Base-by-base conservation (phyloP, 495 filamentous ascomycete species). In the Umbilicaria muhlenbergii region DNA sequence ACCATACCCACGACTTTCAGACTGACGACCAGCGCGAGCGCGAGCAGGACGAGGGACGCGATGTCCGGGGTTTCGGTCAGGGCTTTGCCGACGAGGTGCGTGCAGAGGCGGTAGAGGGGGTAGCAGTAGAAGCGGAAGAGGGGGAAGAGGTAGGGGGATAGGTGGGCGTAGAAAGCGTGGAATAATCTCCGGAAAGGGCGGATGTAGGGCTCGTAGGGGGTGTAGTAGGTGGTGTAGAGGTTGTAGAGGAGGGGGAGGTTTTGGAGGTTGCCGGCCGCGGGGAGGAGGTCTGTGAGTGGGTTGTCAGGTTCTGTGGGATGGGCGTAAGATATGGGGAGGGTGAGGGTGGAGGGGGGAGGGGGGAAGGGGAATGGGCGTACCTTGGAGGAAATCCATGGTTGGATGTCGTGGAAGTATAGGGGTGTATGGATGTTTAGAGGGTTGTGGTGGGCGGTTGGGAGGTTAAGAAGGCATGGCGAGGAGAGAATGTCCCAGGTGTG, bases 1-100 rank as follows among this genome's bases (percentile, higher is more conserved):
- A 80, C 59, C 56, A 77, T 75, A 53, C 76, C 62, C n/a, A 91
- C 59, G 42, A 86, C 52, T 54, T 79, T 73, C 46, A 88, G 58
- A 14, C 72, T 71, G 38, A 85, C 39, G 46, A 84, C 54, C 31
- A 87, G 51, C 36, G 74, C 47, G 34, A 77, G 43, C 1, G 73
- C 50, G 12, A 81, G 60, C 32, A 71, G 55, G 5, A 78, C 53
- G 43, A 82, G 59, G 14, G 79, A 74, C 36, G 75, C 50, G 39
- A 84, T 54, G 62, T 83, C 77, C 5, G 71, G 75, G 52, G 67
- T 60, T 18, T 67, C 56, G 39, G 70, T 48, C 44, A 78, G 58
- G n/a, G 78, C 62, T 12, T 61, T 57, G 7, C 73, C 53, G 36
- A 68, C 43, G 6, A 70, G 38, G 51, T 65, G 70, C 15, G 64